Evolutionary conservation across 2,329 filamentous ascomycete genomes (phyloP).

Genomic region (Gaeumannomyces tritici): DNA sequence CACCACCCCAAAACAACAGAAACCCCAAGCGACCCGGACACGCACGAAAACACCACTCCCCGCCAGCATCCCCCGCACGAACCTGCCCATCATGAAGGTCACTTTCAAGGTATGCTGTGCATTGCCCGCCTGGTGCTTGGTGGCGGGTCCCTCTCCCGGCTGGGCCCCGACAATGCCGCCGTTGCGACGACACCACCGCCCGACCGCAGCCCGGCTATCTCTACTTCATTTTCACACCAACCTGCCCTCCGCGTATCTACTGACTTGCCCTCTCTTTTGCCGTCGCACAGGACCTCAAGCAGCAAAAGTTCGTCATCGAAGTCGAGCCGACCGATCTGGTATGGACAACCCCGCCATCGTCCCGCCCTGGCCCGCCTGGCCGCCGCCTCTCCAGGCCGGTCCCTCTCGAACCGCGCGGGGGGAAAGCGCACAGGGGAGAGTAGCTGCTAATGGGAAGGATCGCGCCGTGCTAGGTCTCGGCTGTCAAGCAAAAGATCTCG

Average conservation of each 20-base stretch:
- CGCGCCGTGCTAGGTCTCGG: constrained; percentile 54
- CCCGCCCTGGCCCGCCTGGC: neutral
- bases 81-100: constrained; percentile 52
- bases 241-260: constrained; percentile 1
- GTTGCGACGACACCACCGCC: too few relatives aligned
- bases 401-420: too few relatives aligned
- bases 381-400: constrained; percentile 9
- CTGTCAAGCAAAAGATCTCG: constrained; percentile 87
- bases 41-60: neutral
- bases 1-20: neutral
- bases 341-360: constrained; percentile 32
- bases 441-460: too few relatives aligned
- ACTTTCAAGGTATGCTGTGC: constrained; percentile 48
- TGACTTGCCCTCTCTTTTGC: constrained; percentile 8
- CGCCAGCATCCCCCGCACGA: neutral
- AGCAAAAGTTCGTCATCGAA: constrained; percentile 96
- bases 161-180: too few relatives aligned
- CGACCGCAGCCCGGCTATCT: too few relatives aligned
- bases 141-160: too few relatives aligned
- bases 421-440: too few relatives aligned
- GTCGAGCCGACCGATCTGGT: constrained; percentile 89
- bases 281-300: constrained; percentile 78
- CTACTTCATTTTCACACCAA: too few relatives aligned
- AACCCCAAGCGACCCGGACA: neutral
- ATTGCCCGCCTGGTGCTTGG: too few relatives aligned